These are phyloP conservation scores for Urochloa ruziziensis DNA, from an alignment of 176 grass and related monocot genomes.

Conservation along the genomic window DNA sequence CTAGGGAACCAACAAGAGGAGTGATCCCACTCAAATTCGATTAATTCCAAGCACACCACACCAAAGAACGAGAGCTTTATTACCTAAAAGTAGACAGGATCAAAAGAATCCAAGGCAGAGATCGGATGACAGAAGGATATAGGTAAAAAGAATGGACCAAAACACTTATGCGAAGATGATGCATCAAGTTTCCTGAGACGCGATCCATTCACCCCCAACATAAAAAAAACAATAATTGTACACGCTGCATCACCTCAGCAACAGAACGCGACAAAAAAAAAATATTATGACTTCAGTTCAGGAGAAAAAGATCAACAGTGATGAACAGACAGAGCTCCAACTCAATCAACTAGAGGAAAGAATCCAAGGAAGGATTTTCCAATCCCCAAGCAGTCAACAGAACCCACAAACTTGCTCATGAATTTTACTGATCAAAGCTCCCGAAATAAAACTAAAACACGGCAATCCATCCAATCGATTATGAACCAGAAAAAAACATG, in stretches of 20 bases:
- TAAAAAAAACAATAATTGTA: neutral
- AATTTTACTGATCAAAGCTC: neutral
- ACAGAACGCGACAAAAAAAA: neutral
- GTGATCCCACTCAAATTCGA: conserved; percentile 16
- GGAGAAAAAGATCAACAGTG: conserved; percentile 9
- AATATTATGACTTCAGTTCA: neutral
- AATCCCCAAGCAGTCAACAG: neutral
- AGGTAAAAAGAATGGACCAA: neutral
- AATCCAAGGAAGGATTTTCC: neutral
- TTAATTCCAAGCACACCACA: conserved; percentile 7
- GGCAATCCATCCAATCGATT: neutral
- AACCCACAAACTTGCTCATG: neutral
- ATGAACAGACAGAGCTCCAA: conserved; percentile 1
- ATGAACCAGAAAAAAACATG: neutral
- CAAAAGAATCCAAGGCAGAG: conserved; percentile 30
- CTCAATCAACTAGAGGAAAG: conserved; percentile 7
- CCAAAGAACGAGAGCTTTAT: conserved; percentile 8
- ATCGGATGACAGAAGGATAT: neutral
- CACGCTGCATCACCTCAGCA: neutral
- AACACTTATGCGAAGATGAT: neutral
- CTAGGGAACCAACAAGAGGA: conserved; percentile 23
- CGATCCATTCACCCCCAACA: neutral
- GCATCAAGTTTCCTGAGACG: neutral
- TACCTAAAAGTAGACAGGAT: neutral
- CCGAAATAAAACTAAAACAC: neutral